Base-by-base conservation (phyloP, 106 monocot genomes). In the Platanthera zijinensis region DNA sequence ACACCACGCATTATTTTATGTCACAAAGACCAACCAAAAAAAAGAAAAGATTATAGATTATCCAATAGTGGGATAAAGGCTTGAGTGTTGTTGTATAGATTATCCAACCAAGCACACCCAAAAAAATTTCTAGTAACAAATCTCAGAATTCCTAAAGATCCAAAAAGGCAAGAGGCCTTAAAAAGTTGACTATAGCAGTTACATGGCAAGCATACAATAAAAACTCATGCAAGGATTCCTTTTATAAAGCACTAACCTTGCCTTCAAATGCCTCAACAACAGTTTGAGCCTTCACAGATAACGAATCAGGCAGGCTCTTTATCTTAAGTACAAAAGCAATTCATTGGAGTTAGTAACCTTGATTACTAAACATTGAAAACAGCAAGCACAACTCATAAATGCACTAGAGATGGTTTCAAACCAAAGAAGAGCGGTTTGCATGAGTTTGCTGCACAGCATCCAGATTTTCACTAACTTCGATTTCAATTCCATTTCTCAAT, bases 401-500 rank as follows among this genome's bases (percentile, higher is more conserved):
- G 14, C 12, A 4, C 47, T 50, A 28, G 57, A 56, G 22, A 52
- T 73, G 57, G 54, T 54, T 75, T 50, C 82, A 73, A 73, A 96
- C 95, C 84, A 92, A 63, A 73, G 85, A 83, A 77, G 54, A 56
- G 47, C 96, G 88, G 50, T 91, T 85, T 52, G 51, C 87, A 77
- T 80, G 52, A 74, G 52, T 86, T 19, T 90, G 59, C 17, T 77
- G 66, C 39, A 12, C 62, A 21, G 71, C 51, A 57, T 87, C 86
- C 75, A 75, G 49, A 51, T 76, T 79, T 80, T 78, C 69, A 61
- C 48, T 68, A 39, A 84, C 89, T 51, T 85, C 84, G 56, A 89
- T 76, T 73, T 87, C 87, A 48, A 84, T 57, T 76, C 93, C 90
- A 84, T 90, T 90, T 87, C 83, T 96, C 85, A 96, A 74, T 84